Percentiles rank a stretch among this genome's conserved stretches.
These are phyloP conservation scores for Rosellinia necatrix DNA, from an alignment of 2,329 filamentous ascomycete genomes.

Conservation along the genomic window DNA sequence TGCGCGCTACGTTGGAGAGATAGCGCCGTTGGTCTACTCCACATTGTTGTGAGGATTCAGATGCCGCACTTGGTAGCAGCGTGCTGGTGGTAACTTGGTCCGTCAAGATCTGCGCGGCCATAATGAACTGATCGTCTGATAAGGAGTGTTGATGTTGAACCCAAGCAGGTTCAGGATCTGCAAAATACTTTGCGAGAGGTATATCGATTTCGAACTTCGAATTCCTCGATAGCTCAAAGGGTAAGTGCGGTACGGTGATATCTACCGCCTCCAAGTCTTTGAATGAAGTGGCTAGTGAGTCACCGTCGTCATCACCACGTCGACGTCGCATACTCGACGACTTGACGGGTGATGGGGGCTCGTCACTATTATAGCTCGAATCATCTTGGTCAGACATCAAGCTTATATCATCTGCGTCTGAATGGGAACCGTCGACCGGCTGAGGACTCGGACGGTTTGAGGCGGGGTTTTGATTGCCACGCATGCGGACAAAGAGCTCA, in stretches of 20 bases:
- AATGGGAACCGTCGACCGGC: constrained; percentile 46
- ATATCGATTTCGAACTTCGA: constrained; percentile 56
- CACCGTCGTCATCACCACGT: constrained; percentile 56
- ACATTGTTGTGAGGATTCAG: constrained; percentile 35
- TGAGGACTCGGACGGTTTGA: constrained; percentile 46
- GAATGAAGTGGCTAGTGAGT: constrained; percentile 57
- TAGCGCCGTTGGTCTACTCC: constrained; percentile 46
- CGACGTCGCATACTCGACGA: constrained; percentile 48
- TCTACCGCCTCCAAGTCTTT: constrained; percentile 54
- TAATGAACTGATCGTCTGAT: constrained; percentile 65
- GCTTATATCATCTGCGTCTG: constrained; percentile 56
- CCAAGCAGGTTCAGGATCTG: constrained; percentile 60
- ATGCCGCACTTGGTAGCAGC: constrained; percentile 41
- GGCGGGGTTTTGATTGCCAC: constrained; percentile 42
- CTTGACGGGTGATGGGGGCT: constrained; percentile 55
- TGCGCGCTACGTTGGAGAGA: constrained; percentile 50
- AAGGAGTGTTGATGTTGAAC: constrained; percentile 52
- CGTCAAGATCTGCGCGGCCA: constrained; percentile 71
- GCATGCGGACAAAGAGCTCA: constrained; percentile 45
- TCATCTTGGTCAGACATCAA: constrained; percentile 61
- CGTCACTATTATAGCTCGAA: constrained; percentile 55
- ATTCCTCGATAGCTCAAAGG: constrained; percentile 55
- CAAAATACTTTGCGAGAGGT: constrained; percentile 60
- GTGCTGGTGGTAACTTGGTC: constrained; percentile 67
- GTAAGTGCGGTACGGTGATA: constrained; percentile 52